Evolutionary conservation across 768 basidiomycete genomes (phyloP), one percentile per base, ranked within the genome.

Genomic region (Trametes cinnabarina): DNA sequence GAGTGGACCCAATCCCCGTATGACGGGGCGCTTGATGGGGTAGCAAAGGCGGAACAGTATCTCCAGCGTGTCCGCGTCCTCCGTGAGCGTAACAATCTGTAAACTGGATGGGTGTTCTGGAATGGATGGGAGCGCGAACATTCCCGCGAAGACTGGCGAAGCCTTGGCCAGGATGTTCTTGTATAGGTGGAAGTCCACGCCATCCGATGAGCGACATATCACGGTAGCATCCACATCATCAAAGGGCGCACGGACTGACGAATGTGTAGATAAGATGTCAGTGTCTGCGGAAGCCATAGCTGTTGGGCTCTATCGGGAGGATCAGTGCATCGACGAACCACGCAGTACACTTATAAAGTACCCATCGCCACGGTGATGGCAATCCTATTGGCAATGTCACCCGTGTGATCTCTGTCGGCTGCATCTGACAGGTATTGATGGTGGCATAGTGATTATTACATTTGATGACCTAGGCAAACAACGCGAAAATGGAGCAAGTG

Each of bases 141-240:
- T 57, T 8, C 34, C 41, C 8, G 30, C 23, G 47, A 58, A 58
- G 8, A 58, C 40, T 9, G 57, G 34, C 3, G 56, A 62, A 5
- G 56, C 61, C 34, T 47, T 62, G 14, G 26, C 44, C 5, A 62
- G 40, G 46, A 49, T 35, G n/a, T 30, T 32, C 14, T 57, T 54
- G 47, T 54, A 34, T 12, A 57, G 35, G 19, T 23, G 43, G 37
- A 58, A 54, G 6, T 58, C n/a, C 8, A 40, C 56, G n/a, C 20
- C 40, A 25, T 53, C 56, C 4, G 56, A 52, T 0, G 51, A 53
- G 5, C 56, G 51, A 12, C 58, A 3, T n/a, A 42, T 49, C 23
- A 62, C 32, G 50, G 58, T 77, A 7, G 75, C 76, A 19, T 75
- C 72, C 26, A 43, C 65, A 47, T 51, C 39, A 22, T 51, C 39